phyloP scores from a whole-genome alignment of 768 basidiomycete species.

The Holtermannia corniformis region DNA sequence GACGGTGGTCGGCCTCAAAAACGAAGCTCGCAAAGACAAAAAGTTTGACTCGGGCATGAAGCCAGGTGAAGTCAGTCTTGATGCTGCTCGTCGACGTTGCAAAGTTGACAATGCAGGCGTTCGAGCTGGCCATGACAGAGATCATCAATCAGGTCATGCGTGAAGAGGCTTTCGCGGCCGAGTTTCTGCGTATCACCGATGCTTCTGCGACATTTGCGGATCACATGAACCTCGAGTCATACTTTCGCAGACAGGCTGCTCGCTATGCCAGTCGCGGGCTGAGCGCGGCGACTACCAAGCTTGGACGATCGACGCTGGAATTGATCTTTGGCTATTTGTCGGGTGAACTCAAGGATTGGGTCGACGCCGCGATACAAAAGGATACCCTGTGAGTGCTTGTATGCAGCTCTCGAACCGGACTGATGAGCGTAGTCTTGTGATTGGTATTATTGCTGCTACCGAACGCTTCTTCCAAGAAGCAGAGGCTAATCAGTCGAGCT shows the following conservation, averaged over 20 bases:
- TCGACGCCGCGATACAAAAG: conserved; percentile 64
- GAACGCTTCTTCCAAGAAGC: conserved; percentile 70
- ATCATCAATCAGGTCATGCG: conserved; percentile 64
- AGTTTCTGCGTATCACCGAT: conserved; percentile 87
- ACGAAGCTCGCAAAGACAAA: conserved; percentile 47
- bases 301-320: conserved; percentile 82
- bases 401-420: neutral
- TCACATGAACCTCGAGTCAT: conserved; percentile 85
- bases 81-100: neutral
- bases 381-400: conserved; percentile 59
- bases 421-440: conserved; percentile 39
- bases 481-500: conserved; percentile 60
- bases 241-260: conserved; percentile 85
- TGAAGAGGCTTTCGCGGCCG: conserved; percentile 79
- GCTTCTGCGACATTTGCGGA: conserved; percentile 85
- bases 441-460: conserved; percentile 68
- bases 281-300: conserved; percentile 60
- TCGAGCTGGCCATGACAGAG: conserved; percentile 57
- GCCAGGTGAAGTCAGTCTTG: neutral
- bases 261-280: conserved; percentile 52
- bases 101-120: conserved; percentile 51
- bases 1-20: conserved; percentile 57
- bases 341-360: conserved; percentile 70
- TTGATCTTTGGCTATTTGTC: conserved; percentile 89
- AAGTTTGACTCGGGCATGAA: conserved; percentile 39